A percentile compares a stretch with the other conserved stretches of the same genome.
Evolutionary conservation across 129 eudicot species (phyloP).

Genomic region (Tagetes erecta): DNA sequence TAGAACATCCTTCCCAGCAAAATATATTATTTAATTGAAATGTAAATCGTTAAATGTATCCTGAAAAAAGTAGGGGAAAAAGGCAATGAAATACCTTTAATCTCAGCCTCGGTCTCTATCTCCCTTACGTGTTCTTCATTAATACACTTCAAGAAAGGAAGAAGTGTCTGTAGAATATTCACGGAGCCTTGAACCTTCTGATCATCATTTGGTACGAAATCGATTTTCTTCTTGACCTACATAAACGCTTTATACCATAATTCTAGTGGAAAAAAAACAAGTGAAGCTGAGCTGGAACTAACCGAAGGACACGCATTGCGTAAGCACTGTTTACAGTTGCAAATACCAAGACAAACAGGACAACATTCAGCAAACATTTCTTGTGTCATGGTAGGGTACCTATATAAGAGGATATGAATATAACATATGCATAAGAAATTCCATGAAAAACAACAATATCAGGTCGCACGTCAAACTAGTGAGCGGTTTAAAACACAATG

Average conservation of each 20-base stretch:
- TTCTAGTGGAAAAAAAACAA: background rate
- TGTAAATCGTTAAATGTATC: background rate
- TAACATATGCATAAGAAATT: background rate
- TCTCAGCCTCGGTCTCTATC: constrained; percentile 58
- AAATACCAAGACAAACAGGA: constrained; percentile 60
- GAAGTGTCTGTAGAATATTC: constrained; percentile 44
- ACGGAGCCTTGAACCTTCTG: constrained; percentile 39
- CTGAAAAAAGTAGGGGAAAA: background rate
- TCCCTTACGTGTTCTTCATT: constrained; percentile 52
- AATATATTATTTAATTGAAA: background rate
- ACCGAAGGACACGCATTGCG: constrained; percentile 35
- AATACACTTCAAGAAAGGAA: constrained; percentile 55
- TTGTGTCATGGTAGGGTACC: constrained; percentile 65
- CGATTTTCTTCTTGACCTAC: constrained; percentile 28
- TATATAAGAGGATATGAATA: constrained; percentile 18
- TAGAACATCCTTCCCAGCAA: constrained; percentile 31
- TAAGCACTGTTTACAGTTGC: constrained; percentile 76
- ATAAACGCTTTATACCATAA: background rate
- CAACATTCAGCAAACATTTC: constrained; percentile 57
- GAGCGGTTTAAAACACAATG: background rate
- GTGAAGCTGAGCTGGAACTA: background rate
- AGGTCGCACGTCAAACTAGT: background rate
- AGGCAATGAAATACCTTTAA: constrained; percentile 41
- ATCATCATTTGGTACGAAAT: constrained; percentile 14
- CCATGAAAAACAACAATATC: background rate